A percentile compares a stretch with the other conserved stretches of the same genome.
Conservation (phyloP, 192 early-diverging fungal genomes). For the Backusella macrospora region DNA sequence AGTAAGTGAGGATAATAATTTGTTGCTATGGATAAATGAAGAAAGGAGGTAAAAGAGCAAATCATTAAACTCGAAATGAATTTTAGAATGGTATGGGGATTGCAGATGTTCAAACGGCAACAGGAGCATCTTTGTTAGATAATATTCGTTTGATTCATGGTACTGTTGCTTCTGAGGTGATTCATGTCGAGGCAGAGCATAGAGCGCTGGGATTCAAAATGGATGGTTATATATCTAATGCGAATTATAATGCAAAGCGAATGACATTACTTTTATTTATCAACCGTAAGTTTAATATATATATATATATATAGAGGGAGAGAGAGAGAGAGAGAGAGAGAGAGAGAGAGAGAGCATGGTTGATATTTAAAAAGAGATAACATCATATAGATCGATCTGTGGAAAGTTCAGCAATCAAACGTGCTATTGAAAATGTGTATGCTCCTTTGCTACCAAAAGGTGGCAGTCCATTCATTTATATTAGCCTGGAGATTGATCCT, state of each 20-base stretch:
- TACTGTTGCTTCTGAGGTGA: slow-evolving; percentile 74
- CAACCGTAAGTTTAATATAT: slow-evolving; percentile 68
- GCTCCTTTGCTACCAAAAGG: slow-evolving; percentile 80
- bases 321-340: no score
- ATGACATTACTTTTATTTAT: slow-evolving; percentile 91
- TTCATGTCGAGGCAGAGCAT: slow-evolving; percentile 60
- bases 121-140: slow-evolving; percentile 63
- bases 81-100: slow-evolving; percentile 57
- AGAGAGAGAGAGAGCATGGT: not conserved
- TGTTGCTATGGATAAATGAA: no score
- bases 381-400: slow-evolving; percentile 72
- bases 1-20: slow-evolving; percentile 42
- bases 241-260: slow-evolving; percentile 87
- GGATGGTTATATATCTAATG: slow-evolving; percentile 85
- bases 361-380: not conserved
- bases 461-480: slow-evolving; percentile 88
- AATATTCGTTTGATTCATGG: slow-evolving; percentile 90
- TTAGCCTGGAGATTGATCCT: slow-evolving; percentile 86
- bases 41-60: not conserved
- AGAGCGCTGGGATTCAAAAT: slow-evolving; percentile 59
- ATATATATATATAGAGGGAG: no score
- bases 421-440: slow-evolving; percentile 84
- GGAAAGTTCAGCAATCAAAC: slow-evolving; percentile 80
- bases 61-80: no score
- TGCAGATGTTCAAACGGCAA: slow-evolving; percentile 78